Conservation (phyloP, 176 grass and related monocot genomes). For the Rhynchospora tenuis region DNA sequence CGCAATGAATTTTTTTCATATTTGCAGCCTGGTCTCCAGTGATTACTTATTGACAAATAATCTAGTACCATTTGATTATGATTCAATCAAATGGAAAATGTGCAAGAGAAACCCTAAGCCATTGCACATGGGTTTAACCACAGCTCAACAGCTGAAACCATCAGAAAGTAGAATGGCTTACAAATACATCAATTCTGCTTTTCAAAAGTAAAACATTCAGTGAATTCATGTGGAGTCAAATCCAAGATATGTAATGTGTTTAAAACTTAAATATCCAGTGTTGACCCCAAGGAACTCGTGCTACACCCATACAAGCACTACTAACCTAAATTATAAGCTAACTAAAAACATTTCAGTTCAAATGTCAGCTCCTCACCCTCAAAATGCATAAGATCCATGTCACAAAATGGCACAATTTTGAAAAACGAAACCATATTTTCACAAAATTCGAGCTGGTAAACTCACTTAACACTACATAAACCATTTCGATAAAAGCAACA, state of each 20-base stretch:
- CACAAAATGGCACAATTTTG: background rate
- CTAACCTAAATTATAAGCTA: background rate
- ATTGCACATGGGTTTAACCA: background rate
- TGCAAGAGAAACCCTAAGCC: background rate
- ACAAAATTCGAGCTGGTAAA: background rate
- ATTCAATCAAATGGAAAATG: slow-evolving; percentile 5
- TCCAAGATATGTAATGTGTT: background rate
- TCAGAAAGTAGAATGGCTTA: background rate
- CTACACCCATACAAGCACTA: background rate
- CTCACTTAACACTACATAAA: background rate
- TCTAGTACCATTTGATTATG: background rate
- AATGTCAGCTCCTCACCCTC: background rate
- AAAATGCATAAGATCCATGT: background rate
- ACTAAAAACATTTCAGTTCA: background rate
- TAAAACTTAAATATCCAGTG: background rate
- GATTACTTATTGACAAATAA: background rate
- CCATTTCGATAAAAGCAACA: background rate
- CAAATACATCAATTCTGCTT: background rate
- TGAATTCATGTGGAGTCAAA: background rate
- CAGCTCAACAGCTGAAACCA: background rate
- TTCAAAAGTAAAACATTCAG: background rate
- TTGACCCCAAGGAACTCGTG: background rate
- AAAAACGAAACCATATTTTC: background rate
- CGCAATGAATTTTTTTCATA: background rate
- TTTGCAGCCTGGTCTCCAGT: background rate